Evolutionary conservation across 2,329 filamentous ascomycete genomes (phyloP).

Genomic region (Penicillium verrucosum): DNA sequence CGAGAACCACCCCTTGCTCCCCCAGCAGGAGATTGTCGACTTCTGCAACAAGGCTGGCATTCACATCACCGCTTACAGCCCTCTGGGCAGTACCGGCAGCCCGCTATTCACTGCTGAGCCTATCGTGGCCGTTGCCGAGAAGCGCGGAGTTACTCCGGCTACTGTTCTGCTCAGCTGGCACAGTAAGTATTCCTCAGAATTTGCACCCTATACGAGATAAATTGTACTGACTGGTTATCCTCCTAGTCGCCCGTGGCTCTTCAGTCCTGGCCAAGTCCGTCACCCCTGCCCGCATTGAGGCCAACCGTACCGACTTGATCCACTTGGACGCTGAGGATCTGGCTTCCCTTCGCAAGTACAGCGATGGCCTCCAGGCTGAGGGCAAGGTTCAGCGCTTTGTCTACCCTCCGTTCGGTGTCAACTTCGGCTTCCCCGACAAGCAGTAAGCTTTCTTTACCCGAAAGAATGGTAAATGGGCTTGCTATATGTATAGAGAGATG

Average conservation of each 20-base stretch:
- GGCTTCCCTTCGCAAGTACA: slow-evolving; percentile 38
- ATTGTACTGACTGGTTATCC: background rate
- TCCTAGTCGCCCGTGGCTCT: slow-evolving; percentile 38
- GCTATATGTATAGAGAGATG: slow-evolving; percentile 2
- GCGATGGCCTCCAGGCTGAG: slow-evolving; percentile 29
- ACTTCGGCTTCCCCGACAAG: slow-evolving; percentile 73
- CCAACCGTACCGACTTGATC: slow-evolving; percentile 38
- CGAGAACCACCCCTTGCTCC: slow-evolving; percentile 71
- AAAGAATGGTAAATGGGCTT: background rate
- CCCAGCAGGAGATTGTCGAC: slow-evolving; percentile 52
- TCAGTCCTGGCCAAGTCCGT: slow-evolving; percentile 44
- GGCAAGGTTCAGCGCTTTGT: slow-evolving; percentile 51
- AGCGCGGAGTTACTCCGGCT: slow-evolving; percentile 39
- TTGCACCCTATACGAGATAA: background rate
- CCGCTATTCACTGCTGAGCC: slow-evolving; percentile 43
- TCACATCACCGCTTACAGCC: slow-evolving; percentile 52
- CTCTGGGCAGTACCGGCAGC: slow-evolving; percentile 43
- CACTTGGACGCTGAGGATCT: slow-evolving; percentile 39
- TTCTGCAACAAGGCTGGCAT: slow-evolving; percentile 52
- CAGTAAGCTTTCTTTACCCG: slow-evolving; percentile 4
- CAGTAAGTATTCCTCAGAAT: slow-evolving; percentile 26
- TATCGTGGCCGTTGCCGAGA: slow-evolving; percentile 42
- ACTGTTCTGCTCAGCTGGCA: slow-evolving; percentile 46
- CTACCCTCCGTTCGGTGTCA: slow-evolving; percentile 65
- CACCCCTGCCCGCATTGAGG: slow-evolving; percentile 41